A percentile compares a stretch with the other conserved stretches of the same genome.
These are phyloP conservation scores for Phyllosticta citrichinensis DNA, from an alignment of 2,329 filamentous ascomycete species.

Conservation along the genomic window DNA sequence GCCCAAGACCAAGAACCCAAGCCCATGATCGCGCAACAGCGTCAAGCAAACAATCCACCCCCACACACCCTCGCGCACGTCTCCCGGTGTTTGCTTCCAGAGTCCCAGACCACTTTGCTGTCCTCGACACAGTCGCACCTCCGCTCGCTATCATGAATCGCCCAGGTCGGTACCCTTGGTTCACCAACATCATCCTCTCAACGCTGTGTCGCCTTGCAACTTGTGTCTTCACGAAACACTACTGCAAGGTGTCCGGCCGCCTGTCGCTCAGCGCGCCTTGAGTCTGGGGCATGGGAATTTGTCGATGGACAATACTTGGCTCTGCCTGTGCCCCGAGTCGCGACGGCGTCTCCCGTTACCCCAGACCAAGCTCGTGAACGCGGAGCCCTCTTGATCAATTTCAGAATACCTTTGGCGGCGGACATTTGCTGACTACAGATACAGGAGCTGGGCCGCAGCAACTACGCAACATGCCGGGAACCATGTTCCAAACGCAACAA, in stretches of 20 bases:
- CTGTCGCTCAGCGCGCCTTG: background rate
- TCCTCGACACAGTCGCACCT: background rate
- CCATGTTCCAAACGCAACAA: slow-evolving; percentile 43
- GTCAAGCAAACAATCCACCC: background rate
- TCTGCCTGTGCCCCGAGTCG: background rate
- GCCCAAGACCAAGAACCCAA: background rate
- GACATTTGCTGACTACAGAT: background rate
- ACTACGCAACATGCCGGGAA: slow-evolving; percentile 43
- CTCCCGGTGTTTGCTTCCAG: background rate
- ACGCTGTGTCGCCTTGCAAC: slow-evolving; percentile 7
- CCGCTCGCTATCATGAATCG: slow-evolving; percentile 8
- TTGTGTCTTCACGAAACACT: background rate
- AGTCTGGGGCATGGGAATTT: background rate
- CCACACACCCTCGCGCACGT: slow-evolving; percentile 1
- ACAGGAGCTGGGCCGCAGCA: slow-evolving; percentile 41
- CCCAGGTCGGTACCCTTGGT: slow-evolving; percentile 9
- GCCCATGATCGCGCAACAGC: background rate
- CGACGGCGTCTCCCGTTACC: background rate
- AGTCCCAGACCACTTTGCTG: background rate
- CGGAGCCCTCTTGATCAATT: background rate
- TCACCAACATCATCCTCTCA: slow-evolving; percentile 4
- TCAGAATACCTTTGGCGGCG: background rate
- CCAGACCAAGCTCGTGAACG: background rate
- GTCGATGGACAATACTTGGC: background rate
- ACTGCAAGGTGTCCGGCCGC: background rate